Base-by-base conservation (phyloP, 768 basidiomycete genomes). In the Lepiota subincarnata region DNA sequence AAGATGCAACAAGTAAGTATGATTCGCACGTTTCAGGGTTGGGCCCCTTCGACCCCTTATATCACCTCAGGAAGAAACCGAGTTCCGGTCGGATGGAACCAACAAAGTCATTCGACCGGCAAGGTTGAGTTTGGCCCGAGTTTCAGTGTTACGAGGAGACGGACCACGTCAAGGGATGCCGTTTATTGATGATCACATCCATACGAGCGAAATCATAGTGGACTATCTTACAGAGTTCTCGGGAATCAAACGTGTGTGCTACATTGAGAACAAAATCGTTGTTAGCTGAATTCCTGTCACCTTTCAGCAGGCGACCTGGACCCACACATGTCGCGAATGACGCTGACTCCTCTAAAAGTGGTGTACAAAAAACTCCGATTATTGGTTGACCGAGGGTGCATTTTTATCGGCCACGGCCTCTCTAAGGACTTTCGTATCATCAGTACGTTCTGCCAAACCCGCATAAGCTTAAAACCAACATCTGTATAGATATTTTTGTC, bases 401-500 rank as follows among this genome's bases (percentile, higher is more conserved):
- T 93, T 54, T 99, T 99, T 66, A 88, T 98, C 51, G 97, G 97
- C 0, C 97, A 99, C 62, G 97, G 97, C 4, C 80, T 99, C 14
- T 88, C 92, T 13, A 98, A 98, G 65, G 97, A 99, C 67, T 98
- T 98, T 73, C 83, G 96, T 10, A 98, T 96, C 52, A 99, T 98
- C 72, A 99, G 96, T 96, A 60, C 66, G 90, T 73, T 28, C 18
- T 6, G n/a, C 16, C 19, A n/a, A 14, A 13, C 1, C 6, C 13
- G 4, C 13, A 24, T 24, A 20, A 4, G 12, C 7, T 8, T 3
- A 20, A 18, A 48, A 47, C 22, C 45, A 16, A 44, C 20, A 28
- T 13, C 19, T 35, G 35, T 13, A 11, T 43, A 98, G 96, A 98
- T 67, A 92, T 98, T 42, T 94, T 87, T 64, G 92, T 99, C 10